A percentile compares a stretch with the other conserved stretches of the same genome.
These are phyloP conservation scores for carrot (Daucus carota) DNA, from an alignment of 129 eudicot genomes.

Conservation along the genomic window DNA sequence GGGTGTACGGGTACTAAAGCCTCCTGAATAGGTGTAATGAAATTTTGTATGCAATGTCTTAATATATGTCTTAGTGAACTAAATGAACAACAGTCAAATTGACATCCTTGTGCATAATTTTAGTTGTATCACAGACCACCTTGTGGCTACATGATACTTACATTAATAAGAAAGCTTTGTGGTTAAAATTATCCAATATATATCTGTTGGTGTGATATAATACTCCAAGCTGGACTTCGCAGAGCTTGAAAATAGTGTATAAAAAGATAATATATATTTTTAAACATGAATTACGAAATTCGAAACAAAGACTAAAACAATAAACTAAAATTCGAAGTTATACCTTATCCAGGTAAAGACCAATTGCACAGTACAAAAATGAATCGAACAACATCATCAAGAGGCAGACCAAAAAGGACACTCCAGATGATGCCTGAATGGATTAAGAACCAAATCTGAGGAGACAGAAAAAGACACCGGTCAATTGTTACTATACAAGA, in stretches of 20 bases:
- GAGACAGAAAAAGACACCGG: slow-evolving; percentile 8
- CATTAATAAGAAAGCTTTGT: not conserved
- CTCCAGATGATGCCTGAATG: slow-evolving; percentile 89
- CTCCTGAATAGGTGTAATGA: not conserved
- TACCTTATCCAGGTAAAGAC: slow-evolving; percentile 94
- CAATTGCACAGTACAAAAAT: slow-evolving; percentile 64
- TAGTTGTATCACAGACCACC: no score
- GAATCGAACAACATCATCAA: slow-evolving; percentile 84
- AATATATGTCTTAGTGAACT: not conserved
- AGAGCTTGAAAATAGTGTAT: not conserved
- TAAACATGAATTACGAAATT: not conserved
- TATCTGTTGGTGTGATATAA: no score
- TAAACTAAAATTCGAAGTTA: not conserved
- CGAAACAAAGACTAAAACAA: not conserved
- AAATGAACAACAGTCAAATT: not conserved
- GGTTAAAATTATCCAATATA: not conserved
- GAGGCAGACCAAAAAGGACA: slow-evolving; percentile 79
- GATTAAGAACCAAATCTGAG: slow-evolving; percentile 3
- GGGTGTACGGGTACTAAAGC: not conserved
- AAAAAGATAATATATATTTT: no score
- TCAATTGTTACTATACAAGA: not conserved
- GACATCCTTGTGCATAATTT: not conserved
- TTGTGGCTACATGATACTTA: no score
- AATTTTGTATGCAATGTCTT: not conserved
- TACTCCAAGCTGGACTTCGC: not conserved